Conservation (phyloP, 1,284 basidiomycete genomes). For the Wolfiporia cocos region DNA sequence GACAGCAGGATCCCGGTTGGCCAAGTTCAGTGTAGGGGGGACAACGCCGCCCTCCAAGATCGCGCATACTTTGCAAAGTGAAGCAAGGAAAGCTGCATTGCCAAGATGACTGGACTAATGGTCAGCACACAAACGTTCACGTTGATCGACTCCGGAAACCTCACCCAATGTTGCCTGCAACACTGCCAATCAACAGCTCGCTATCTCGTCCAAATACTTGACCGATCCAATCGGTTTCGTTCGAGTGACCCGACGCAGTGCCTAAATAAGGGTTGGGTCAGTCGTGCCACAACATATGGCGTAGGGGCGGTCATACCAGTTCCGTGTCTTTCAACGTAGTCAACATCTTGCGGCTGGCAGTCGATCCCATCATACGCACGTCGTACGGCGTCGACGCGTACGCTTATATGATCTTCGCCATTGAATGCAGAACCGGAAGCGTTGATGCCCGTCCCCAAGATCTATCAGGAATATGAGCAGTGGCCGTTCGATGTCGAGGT, state of each 20-base stretch:
- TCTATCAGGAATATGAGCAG: not conserved
- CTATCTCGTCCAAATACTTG: not conserved
- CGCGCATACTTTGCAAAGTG: conserved; percentile 34
- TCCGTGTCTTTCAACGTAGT: not conserved
- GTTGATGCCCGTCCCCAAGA: not conserved
- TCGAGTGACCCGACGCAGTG: no score
- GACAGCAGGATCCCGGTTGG: no score
- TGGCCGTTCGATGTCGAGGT: no score
- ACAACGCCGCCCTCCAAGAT: conserved; percentile 31
- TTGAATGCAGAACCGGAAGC: not conserved
- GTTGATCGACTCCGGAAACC: conserved; percentile 4
- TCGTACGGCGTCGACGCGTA: not conserved
- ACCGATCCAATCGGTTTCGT: not conserved
- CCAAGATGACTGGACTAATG: conserved; percentile 34
- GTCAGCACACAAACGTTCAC: not conserved
- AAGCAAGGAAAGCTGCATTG: conserved; percentile 36
- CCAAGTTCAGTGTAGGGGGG: conserved; percentile 35
- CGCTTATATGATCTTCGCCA: not conserved
- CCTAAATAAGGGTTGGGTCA: no score
- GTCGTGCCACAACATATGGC: no score
- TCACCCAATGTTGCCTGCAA: conserved; percentile 36
- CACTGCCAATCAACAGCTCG: not conserved
- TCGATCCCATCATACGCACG: not conserved
- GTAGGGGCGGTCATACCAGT: not conserved
- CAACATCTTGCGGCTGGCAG: not conserved